These are phyloP conservation scores for Tricholoma sp. DNA, from an alignment of 768 basidiomycete species.

Conservation along the genomic window DNA sequence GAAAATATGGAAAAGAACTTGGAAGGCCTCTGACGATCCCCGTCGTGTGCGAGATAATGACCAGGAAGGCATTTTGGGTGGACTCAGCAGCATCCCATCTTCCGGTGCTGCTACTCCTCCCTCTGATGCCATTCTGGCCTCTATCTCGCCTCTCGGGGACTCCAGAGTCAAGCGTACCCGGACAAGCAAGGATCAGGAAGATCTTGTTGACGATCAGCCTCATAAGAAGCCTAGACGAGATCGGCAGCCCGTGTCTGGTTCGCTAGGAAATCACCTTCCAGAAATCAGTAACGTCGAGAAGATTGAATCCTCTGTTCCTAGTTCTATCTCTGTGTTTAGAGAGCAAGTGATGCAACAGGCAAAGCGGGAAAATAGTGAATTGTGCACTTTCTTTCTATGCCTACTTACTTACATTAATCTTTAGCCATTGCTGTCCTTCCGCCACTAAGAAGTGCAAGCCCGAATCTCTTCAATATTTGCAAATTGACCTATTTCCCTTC, in stretches of 20 bases:
- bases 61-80: conserved; percentile 24
- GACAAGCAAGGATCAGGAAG: background rate
- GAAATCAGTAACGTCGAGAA: conserved; percentile 26
- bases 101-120: conserved; percentile 3
- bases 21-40: conserved; percentile 30
- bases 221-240: background rate
- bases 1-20: conserved; percentile 46
- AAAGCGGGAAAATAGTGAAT: conserved; percentile 34
- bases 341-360: conserved; percentile 27
- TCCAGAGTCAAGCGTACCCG: background rate
- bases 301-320: conserved; percentile 1
- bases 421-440: conserved; percentile 32
- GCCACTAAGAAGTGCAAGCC: conserved; percentile 20
- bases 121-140: conserved; percentile 4
- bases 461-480: background rate
- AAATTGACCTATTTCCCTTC: background rate
- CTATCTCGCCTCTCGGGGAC: conserved; percentile 6
- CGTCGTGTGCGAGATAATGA: conserved; percentile 3
- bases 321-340: conserved; percentile 14
- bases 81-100: conserved; percentile 1
- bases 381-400: background rate
- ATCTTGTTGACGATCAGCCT: background rate
- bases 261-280: conserved; percentile 30
- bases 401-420: background rate
- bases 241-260: conserved; percentile 9